A percentile compares a stretch with the other conserved stretches of the same genome.
Conservation (phyloP, 345 rosid species). For the Limnanthes douglasii region DNA sequence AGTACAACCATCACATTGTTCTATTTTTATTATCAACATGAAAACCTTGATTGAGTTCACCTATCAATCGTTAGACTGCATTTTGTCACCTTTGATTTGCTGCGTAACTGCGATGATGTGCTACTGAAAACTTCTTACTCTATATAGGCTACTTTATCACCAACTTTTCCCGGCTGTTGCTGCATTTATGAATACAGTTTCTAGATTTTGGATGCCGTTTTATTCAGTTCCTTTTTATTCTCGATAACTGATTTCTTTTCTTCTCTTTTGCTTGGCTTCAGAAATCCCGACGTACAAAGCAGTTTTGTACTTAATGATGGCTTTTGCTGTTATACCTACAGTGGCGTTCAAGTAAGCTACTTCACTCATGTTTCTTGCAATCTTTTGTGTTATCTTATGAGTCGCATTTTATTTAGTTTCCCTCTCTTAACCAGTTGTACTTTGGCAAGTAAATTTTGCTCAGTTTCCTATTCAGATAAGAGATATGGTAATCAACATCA, state of each 20-base stretch:
- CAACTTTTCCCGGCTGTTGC: too few species aligned
- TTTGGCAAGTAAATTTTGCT: too few species aligned
- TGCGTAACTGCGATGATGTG: not conserved
- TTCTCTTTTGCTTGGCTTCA: slow-evolving; percentile 14
- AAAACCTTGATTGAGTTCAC: too few species aligned
- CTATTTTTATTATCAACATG: not conserved
- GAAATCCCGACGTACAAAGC: slow-evolving; percentile 46
- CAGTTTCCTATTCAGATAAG: too few species aligned
- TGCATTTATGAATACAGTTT: too few species aligned
- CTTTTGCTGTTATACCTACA: slow-evolving; percentile 78
- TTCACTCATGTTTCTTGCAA: too few species aligned
- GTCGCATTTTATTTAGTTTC: too few species aligned
- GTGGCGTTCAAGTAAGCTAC: slow-evolving; percentile 54
- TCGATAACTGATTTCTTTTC: not conserved
- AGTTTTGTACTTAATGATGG: slow-evolving; percentile 44
- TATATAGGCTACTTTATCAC: too few species aligned
- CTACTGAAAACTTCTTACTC: not conserved
- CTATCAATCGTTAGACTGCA: not conserved
- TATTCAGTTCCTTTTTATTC: not conserved
- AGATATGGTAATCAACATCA: too few species aligned
- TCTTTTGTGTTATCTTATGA: too few species aligned
- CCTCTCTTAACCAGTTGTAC: too few species aligned
- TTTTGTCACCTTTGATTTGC: not conserved
- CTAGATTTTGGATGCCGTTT: too few species aligned
- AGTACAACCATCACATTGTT: slow-evolving; percentile 1